phyloP scores from a whole-genome alignment of 2,329 filamentous ascomycete genomes.

The Teratosphaeriaceae sp. region DNA sequence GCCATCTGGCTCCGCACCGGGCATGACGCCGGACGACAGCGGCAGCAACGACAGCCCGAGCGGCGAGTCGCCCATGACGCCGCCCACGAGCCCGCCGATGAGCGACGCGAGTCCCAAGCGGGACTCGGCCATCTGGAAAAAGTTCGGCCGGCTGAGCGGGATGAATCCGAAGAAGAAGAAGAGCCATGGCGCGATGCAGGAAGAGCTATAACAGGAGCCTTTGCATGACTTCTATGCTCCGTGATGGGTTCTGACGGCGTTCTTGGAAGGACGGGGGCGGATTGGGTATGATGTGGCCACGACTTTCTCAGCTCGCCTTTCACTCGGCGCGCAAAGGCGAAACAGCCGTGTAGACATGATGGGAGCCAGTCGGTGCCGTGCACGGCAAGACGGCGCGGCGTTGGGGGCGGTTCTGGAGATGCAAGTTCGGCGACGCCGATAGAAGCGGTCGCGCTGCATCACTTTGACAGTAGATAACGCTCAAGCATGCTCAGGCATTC shows the following conservation, averaged over 20 bases:
- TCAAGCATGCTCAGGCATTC: too few relatives aligned
- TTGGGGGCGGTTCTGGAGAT: too few relatives aligned
- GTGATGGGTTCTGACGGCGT: too few relatives aligned
- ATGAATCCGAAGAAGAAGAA: slow-evolving; percentile 31
- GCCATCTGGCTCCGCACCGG: slow-evolving; percentile 31
- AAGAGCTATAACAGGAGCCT: slow-evolving; percentile 3
- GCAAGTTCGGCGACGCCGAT: too few relatives aligned
- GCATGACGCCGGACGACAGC: slow-evolving; percentile 56
- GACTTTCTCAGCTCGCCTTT: too few relatives aligned
- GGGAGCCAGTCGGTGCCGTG: too few relatives aligned
- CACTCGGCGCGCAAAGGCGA: too few relatives aligned
- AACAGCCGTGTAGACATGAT: too few relatives aligned
- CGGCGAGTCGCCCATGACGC: slow-evolving; percentile 58
- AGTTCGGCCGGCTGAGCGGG: slow-evolving; percentile 30
- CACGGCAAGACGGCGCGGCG: too few relatives aligned
- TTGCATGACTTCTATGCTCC: background rate
- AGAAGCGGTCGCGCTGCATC: too few relatives aligned
- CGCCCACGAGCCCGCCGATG: slow-evolving; percentile 63
- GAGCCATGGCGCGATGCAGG: slow-evolving; percentile 22
- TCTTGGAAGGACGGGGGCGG: too few relatives aligned
- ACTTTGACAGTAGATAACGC: too few relatives aligned
- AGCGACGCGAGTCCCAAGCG: slow-evolving; percentile 28
- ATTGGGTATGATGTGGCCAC: background rate
- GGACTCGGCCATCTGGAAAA: slow-evolving; percentile 33
- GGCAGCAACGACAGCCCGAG: slow-evolving; percentile 50